Evolutionary conservation across 2,329 filamentous ascomycete species (phyloP), one percentile per base, ranked within the genome.

Genomic region (Triangularia setosa): DNA sequence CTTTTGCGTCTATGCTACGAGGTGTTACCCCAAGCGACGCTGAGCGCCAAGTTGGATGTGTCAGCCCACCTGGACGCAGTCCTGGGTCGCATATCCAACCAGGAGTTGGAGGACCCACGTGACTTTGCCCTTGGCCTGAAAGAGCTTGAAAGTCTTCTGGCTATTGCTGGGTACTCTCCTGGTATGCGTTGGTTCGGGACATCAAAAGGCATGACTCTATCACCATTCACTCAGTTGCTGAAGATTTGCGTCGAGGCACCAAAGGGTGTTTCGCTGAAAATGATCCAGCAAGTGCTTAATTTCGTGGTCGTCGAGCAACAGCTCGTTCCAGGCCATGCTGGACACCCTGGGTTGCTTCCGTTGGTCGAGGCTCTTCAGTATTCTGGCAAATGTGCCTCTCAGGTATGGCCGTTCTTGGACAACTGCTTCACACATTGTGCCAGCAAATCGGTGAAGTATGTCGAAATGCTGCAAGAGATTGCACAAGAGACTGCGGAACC

Each of bases 121-220:
- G 78, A 82, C 58, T 76, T 81, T 58, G 81, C 82, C 1, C 79
- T 93, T 56, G 80, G 86, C 23, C 75, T 90, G 9, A 85, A 93
- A 71, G 91, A 96, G 75, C 79, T 97, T 27, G 89, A 93, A 74
- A 91, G 94, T 74, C 80, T 96, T 18, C 85, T 97, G 18, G 84
- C 87, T 28, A 91, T 97, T 73, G 92, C 93, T 3, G 86, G 87
- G 67, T 87, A 89, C 70, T 96, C 93, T 2, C 87, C 91, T 0
- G 88, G 89, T 5, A 95, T 97, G 88, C 87, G 90, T 67, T 98
- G 94, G 94, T 97, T 95, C 79, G 84, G 90, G 67, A 93, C 91
- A 72, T 84, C 80, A 64, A 85, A 90, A 68, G 82, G 82, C 0
- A 79, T 90, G n/a, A 74, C 76, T 1, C 79, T 85, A 44, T 92